phyloP scores from a whole-genome alignment of 2,329 filamentous ascomycete genomes.

The Trichoderma pleuroti region DNA sequence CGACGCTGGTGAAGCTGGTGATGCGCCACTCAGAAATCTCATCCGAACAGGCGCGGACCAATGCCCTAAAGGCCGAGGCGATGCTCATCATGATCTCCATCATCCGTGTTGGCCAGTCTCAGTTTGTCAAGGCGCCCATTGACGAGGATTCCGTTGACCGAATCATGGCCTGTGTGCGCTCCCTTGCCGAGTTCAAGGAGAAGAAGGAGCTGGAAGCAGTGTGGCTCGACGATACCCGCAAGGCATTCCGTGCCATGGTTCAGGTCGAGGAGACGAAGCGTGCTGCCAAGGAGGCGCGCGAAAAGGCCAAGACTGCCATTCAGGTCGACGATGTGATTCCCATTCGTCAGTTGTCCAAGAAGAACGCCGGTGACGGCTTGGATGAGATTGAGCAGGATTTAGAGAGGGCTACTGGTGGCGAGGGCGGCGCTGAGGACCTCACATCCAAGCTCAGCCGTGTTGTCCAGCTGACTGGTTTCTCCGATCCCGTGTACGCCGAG shows the following conservation, averaged over 20 bases:
- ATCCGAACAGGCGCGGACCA: conserved; percentile 78
- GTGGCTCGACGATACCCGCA: conserved; percentile 90
- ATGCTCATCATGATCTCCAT: conserved; percentile 99
- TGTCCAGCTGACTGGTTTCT: conserved; percentile 96
- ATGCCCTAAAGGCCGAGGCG: conserved; percentile 89
- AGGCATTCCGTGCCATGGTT: conserved; percentile 96
- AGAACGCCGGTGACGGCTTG: conserved; percentile 74
- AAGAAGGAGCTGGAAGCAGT: conserved; percentile 89
- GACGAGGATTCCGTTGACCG: conserved; percentile 98
- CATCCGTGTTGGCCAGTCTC: conserved; percentile 95
- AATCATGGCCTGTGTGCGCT: conserved; percentile 95
- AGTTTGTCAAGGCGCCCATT: conserved; percentile 95
- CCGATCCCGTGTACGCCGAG: conserved; percentile 96
- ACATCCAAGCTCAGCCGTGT: conserved; percentile 93
- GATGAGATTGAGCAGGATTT: conserved; percentile 88
- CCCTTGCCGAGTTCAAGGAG: conserved; percentile 82
- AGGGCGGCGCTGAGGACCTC: conserved; percentile 76
- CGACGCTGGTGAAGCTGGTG: conserved; percentile 92
- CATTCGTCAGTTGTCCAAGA: conserved; percentile 90
- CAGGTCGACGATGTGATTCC: conserved; percentile 94
- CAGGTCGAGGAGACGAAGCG: conserved; percentile 97
- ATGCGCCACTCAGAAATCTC: conserved; percentile 97
- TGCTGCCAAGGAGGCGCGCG: conserved; percentile 85
- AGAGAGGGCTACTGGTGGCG: conserved; percentile 90
- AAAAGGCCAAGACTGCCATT: conserved; percentile 89